These are phyloP conservation scores for Podila minutissima DNA, from an alignment of 192 early-diverging fungal genomes.

Conservation along the genomic window DNA sequence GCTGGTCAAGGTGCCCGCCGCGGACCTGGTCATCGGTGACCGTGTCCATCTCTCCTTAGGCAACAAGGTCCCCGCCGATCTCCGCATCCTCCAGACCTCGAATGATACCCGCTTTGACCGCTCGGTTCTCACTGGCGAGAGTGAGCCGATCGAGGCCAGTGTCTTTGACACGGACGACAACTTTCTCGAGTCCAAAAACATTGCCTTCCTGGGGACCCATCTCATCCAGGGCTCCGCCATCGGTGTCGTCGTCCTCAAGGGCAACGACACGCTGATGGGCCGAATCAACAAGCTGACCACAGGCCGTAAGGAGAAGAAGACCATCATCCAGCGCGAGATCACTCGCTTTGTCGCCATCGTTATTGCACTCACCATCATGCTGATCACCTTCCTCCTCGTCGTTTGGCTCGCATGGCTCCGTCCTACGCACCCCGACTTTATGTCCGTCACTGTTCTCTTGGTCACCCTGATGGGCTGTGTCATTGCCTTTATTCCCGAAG, in stretches of 20 bases:
- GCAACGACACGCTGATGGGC: slow-evolving; percentile 78
- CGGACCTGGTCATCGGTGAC: slow-evolving; percentile 80
- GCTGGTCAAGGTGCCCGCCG: slow-evolving; percentile 57
- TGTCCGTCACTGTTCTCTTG: slow-evolving; percentile 49
- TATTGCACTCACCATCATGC: slow-evolving; percentile 58
- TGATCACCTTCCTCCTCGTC: slow-evolving; percentile 59
- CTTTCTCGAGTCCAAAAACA: slow-evolving; percentile 84
- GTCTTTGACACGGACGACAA: slow-evolving; percentile 77
- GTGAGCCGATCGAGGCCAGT: slow-evolving; percentile 71
- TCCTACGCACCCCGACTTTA: slow-evolving; percentile 60
- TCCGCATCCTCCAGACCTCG: slow-evolving; percentile 74
- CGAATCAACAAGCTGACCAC: slow-evolving; percentile 71
- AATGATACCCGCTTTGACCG: slow-evolving; percentile 82
- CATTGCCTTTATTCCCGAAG: slow-evolving; percentile 83
- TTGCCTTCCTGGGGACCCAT: slow-evolving; percentile 79
- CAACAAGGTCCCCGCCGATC: slow-evolving; percentile 85
- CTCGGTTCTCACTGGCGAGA: slow-evolving; percentile 82
- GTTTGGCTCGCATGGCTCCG: slow-evolving; percentile 69
- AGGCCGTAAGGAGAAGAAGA: slow-evolving; percentile 48
- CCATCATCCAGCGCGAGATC: slow-evolving; percentile 72
- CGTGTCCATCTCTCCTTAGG: slow-evolving; percentile 74
- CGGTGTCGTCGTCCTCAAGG: slow-evolving; percentile 85
- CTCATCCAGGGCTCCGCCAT: slow-evolving; percentile 77
- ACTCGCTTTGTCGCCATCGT: slow-evolving; percentile 76
- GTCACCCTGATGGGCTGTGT: slow-evolving; percentile 70